These are phyloP conservation scores for Nakazawaea wyomingensis DNA, from an alignment of 805 yeast species.

Conservation along the genomic window DNA sequence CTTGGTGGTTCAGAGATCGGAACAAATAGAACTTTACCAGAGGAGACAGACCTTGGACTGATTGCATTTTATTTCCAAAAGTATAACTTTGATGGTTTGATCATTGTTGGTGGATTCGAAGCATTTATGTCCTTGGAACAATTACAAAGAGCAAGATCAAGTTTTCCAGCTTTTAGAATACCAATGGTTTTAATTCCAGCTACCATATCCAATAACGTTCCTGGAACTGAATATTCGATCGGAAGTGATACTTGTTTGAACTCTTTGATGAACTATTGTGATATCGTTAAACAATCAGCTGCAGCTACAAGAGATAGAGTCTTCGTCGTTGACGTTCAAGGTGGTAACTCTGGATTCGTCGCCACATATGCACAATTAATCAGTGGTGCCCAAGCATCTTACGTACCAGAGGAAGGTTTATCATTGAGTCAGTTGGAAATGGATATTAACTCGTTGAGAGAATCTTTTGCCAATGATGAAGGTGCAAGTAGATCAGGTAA, in stretches of 20 bases:
- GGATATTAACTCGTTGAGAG: slow-evolving; percentile 58
- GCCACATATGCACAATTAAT: slow-evolving; percentile 66
- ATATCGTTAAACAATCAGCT: slow-evolving; percentile 74
- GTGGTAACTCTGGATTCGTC: slow-evolving; percentile 78
- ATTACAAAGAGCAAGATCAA: slow-evolving; percentile 52
- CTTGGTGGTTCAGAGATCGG: slow-evolving; percentile 81
- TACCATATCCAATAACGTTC: slow-evolving; percentile 75
- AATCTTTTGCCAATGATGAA: slow-evolving; percentile 52
- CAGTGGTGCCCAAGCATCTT: slow-evolving; percentile 69
- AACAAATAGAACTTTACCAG: slow-evolving; percentile 68
- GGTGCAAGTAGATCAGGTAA: slow-evolving; percentile 70
- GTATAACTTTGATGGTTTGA: slow-evolving; percentile 62
- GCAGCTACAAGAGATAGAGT: slow-evolving; percentile 74
- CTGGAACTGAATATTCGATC: slow-evolving; percentile 74
- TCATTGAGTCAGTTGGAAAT: slow-evolving; percentile 53
- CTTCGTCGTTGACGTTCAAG: slow-evolving; percentile 79
- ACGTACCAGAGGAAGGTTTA: slow-evolving; percentile 71
- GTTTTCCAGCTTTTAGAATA: slow-evolving; percentile 67
- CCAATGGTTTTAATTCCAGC: slow-evolving; percentile 80
- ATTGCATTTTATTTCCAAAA: slow-evolving; percentile 71
- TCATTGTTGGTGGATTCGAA: slow-evolving; percentile 79
- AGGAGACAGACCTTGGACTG: slow-evolving; percentile 60
- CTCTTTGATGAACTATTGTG: slow-evolving; percentile 67
- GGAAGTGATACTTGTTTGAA: slow-evolving; percentile 77
- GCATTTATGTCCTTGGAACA: slow-evolving; percentile 69